Conservation (phyloP, 768 basidiomycete species). For the Galerina sulciceps region DNA sequence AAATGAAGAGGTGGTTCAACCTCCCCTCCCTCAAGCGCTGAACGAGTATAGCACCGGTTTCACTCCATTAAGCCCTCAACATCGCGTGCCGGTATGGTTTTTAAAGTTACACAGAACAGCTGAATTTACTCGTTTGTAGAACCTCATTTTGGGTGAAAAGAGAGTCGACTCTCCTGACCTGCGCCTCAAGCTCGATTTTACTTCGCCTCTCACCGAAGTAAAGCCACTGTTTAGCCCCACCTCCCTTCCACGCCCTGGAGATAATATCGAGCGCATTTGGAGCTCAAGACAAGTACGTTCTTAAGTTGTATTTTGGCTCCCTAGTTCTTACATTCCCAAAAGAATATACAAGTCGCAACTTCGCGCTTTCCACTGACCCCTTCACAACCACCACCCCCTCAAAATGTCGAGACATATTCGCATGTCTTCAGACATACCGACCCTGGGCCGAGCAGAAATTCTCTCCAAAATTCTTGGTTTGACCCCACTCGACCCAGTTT, state of each 20-base stretch:
- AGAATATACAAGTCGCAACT: constrained; percentile 22
- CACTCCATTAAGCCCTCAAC: constrained; percentile 28
- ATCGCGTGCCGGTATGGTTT: constrained; percentile 25
- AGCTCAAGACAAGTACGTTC: constrained; percentile 32
- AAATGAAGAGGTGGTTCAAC: too few species aligned
- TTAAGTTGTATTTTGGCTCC: not conserved
- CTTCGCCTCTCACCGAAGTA: constrained; percentile 38
- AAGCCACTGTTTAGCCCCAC: constrained; percentile 37
- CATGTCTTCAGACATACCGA: not conserved
- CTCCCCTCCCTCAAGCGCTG: too few species aligned
- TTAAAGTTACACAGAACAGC: not conserved
- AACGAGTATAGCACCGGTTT: constrained; percentile 25
- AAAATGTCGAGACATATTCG: not conserved
- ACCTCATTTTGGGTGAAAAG: constrained; percentile 23
- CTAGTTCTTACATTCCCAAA: not conserved
- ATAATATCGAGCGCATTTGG: constrained; percentile 36
- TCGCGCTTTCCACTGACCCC: too few species aligned
- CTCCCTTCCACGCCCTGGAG: constrained; percentile 36
- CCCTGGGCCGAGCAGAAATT: not conserved
- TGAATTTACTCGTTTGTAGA: constrained; percentile 14
- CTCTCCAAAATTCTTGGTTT: not conserved
- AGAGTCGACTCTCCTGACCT: constrained; percentile 34
- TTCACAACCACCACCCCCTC: not conserved
- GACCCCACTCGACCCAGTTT: constrained; percentile 2
- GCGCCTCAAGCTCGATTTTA: constrained; percentile 26